Conservation (phyloP, 2,329 filamentous ascomycete species). For the Botryotinia narcissicola region DNA sequence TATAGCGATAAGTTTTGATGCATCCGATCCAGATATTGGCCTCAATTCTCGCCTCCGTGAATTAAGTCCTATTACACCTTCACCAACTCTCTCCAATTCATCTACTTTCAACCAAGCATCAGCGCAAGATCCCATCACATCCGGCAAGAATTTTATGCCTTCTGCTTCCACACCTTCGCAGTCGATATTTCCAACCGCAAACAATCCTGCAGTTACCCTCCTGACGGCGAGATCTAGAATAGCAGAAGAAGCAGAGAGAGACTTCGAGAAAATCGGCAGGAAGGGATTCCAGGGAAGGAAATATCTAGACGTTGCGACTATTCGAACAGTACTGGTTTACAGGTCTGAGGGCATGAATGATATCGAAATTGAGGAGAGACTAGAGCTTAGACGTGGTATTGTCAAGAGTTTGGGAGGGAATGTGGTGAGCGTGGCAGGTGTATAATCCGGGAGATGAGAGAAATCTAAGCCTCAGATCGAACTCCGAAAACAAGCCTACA, state of each 20-base stretch:
- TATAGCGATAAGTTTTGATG: constrained; percentile 23
- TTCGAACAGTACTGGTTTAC: constrained; percentile 48
- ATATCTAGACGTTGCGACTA: constrained; percentile 50
- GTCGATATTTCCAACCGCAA: constrained; percentile 28
- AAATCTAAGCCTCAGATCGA: neutral
- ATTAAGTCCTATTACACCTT: constrained; percentile 35
- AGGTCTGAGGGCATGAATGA: constrained; percentile 40
- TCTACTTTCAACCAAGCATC: constrained; percentile 31
- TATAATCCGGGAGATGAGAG: neutral
- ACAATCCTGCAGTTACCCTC: constrained; percentile 33
- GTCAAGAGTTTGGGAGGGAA: constrained; percentile 38
- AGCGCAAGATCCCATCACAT: constrained; percentile 12
- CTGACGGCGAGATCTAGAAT: constrained; percentile 52
- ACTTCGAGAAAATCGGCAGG: constrained; percentile 48
- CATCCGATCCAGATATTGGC: constrained; percentile 26
- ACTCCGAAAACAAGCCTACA: neutral
- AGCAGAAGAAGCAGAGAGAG: constrained; percentile 56
- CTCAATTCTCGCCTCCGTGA: constrained; percentile 31
- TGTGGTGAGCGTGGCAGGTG: constrained; percentile 21
- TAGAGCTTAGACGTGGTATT: constrained; percentile 46
- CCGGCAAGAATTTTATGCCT: constrained; percentile 26
- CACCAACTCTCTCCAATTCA: constrained; percentile 34
- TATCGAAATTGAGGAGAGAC: constrained; percentile 39
- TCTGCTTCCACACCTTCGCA: constrained; percentile 30
- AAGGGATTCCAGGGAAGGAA: constrained; percentile 40